These are phyloP conservation scores for Parasitella parasitica DNA, from an alignment of 371 early-diverging fungal genomes.

Conservation along the genomic window DNA sequence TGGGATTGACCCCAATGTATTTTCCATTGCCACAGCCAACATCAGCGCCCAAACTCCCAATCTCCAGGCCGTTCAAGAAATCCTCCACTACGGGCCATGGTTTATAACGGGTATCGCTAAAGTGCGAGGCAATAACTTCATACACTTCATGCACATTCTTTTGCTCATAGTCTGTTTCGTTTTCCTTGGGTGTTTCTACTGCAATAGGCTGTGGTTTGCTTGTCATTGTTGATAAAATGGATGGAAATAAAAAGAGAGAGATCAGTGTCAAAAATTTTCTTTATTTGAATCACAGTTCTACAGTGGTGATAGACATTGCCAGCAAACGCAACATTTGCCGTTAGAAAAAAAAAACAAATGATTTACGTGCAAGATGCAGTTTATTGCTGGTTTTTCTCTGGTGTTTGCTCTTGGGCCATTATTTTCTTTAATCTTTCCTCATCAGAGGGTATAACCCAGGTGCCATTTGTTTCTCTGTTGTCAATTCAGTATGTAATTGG, in stretches of 20 bases:
- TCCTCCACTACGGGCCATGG: slow-evolving; percentile 96
- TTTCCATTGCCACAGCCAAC: slow-evolving; percentile 98
- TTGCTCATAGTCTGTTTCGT: slow-evolving; percentile 64
- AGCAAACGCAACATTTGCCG: too few species aligned
- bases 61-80: slow-evolving; percentile 63
- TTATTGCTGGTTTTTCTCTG: neutral
- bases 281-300: neutral
- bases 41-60: slow-evolving; percentile 87
- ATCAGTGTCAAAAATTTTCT: neutral
- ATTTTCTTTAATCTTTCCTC: slow-evolving; percentile 21
- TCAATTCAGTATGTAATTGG: neutral
- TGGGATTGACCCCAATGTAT: slow-evolving; percentile 85
- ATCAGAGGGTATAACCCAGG: slow-evolving; percentile 45
- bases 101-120: slow-evolving; percentile 95
- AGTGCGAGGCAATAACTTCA: slow-evolving; percentile 90
- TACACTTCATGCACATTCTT: slow-evolving; percentile 90
- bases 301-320: too few species aligned
- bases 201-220: slow-evolving; percentile 57
- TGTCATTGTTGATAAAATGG: slow-evolving; percentile 1
- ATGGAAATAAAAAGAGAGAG: neutral
- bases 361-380: too few species aligned
- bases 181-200: slow-evolving; percentile 49
- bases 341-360: too few species aligned
- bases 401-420: neutral
- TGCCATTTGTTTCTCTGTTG: slow-evolving; percentile 43